Base-by-base conservation (phyloP, 2,329 filamentous ascomycete species). In the Colletotrichum cereale region DNA sequence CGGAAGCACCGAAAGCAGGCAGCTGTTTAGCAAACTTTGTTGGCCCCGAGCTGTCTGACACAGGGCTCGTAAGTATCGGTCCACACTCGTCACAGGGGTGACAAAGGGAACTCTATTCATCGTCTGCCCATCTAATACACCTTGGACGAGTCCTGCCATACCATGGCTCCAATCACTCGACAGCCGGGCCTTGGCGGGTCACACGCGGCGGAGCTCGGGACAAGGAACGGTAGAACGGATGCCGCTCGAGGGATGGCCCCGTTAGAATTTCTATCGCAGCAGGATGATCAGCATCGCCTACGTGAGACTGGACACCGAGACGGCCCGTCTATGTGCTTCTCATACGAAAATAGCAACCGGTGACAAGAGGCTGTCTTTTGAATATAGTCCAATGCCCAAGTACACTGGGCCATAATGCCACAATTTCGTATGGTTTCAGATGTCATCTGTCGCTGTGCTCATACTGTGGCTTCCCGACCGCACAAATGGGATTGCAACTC, bases 181-280 rank as follows among this genome's bases (percentile, higher is more conserved):
- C 40, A n/a, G 36, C 52, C 44, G 47, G 67, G 62, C 38, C 47
- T 56, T 29, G 62, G 53, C 62, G 52, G 26, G 42, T 66, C 24
- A 29, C 62, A 70, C 53, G 58, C 50, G 55, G 12, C 38, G 44
- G 24, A n/a, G 55, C 62, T 61, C 62, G 24, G 55, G 18, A 70
- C 38, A 36, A 34, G 16, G 29, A 53, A 44, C 21, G 47, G 55
- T 36, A 60, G 11, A 36, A 24, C 7, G 24, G 12, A 36, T 40
- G 55, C 21, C 12, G n/a, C 29, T 70, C 53, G 62, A 70, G 47
- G 67, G 62, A 55, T 66, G 62, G 57, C 57, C 66, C 66, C 42
- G 34, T 34, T 31, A 58, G 55, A 40, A 29, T 18, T 36, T 66
- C 38, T 44, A 24, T 60, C 18, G 53, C 24, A 47, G 60, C 42